Percentiles rank a stretch among this genome's conserved stretches.
Evolutionary conservation across 495 filamentous ascomycete genomes (phyloP).

Genomic region (Penicillium antarcticum): DNA sequence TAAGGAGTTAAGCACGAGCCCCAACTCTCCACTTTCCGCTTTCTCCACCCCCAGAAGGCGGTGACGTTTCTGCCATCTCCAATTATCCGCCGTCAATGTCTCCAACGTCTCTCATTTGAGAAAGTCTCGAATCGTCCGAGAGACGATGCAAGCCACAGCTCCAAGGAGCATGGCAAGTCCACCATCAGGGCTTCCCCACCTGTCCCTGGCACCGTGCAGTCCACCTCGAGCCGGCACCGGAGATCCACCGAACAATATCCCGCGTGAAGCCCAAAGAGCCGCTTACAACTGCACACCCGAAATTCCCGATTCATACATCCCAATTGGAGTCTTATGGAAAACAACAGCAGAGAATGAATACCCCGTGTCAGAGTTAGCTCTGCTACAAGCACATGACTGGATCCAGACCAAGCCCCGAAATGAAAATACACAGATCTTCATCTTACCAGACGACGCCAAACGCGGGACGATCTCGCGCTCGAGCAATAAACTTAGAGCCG

Average conservation of each 20-base stretch:
- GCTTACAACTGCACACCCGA: not conserved
- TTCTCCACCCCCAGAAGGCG: not conserved
- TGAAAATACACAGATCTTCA: slow-evolving; percentile 52
- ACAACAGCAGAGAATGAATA: not conserved
- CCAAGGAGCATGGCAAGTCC: not conserved
- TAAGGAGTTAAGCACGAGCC: not conserved
- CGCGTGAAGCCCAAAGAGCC: no score
- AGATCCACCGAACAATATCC: no score
- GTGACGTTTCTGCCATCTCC: not conserved
- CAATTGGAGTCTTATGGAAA: slow-evolving; percentile 14
- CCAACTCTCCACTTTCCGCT: not conserved
- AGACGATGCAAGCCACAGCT: not conserved
- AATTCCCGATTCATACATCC: slow-evolving; percentile 1
- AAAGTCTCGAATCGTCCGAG: no score
- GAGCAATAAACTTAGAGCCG: slow-evolving; percentile 37
- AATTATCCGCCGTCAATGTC: not conserved
- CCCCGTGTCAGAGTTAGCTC: slow-evolving; percentile 18
- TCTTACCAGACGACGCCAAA: slow-evolving; percentile 65
- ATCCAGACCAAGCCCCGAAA: slow-evolving; percentile 22
- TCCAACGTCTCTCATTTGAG: not conserved
- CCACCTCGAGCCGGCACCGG: not conserved
- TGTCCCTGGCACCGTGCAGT: not conserved
- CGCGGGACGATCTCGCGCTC: slow-evolving; percentile 44
- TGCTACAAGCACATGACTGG: slow-evolving; percentile 31
- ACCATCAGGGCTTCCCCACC: not conserved